A percentile compares a stretch with the other conserved stretches of the same genome.
phyloP scores from a whole-genome alignment of 257 asterid genomes.

The Striga asiatica region DNA sequence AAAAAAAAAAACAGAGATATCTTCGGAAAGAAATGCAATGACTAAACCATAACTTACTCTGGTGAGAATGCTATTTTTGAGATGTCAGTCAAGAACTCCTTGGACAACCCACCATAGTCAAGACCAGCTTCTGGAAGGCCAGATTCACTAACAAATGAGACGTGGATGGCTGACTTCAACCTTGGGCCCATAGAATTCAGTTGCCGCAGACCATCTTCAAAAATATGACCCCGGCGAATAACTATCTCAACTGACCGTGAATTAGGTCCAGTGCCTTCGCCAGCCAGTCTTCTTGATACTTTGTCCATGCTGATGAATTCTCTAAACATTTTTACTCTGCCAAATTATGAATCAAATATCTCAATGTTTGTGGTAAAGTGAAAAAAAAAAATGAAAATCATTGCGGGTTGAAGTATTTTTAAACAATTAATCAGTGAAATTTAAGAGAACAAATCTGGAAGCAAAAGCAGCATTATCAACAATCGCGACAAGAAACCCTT shows the following conservation, averaged over 20 bases:
- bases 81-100: constrained; percentile 86
- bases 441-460: neutral
- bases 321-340: constrained; percentile 90
- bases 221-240: constrained; percentile 70
- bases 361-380: too few species aligned
- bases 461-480: neutral
- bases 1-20: neutral
- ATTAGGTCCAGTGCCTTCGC: constrained; percentile 68
- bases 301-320: constrained; percentile 87
- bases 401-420: neutral
- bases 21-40: neutral
- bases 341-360: constrained; percentile 16
- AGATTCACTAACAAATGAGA: constrained; percentile 87
- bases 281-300: constrained; percentile 74
- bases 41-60: too few species aligned
- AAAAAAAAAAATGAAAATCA: too few species aligned
- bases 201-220: constrained; percentile 92
- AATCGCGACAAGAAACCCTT: neutral
- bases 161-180: constrained; percentile 71
- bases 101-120: constrained; percentile 96
- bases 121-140: constrained; percentile 98
- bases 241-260: constrained; percentile 66
- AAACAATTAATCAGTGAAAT: constrained; percentile 1
- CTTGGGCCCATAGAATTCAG: constrained; percentile 76
- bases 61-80: constrained; percentile 85